Base-by-base conservation (phyloP, 306 rosid genomes). In the Abrus pulchellus region DNA sequence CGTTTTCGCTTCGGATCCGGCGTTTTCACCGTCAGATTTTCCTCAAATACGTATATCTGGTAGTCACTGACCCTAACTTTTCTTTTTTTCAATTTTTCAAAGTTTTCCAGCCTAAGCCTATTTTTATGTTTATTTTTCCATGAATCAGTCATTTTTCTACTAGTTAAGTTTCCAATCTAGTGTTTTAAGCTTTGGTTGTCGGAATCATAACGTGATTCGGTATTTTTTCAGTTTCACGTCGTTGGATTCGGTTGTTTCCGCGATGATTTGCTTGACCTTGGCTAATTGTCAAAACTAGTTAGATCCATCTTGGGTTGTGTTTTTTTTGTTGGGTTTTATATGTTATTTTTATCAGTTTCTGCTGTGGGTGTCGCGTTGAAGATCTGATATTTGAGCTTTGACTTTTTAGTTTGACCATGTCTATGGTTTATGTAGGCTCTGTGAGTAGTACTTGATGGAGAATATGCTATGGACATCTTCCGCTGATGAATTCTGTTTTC, bases 401-500 rank as follows among this genome's bases (percentile, higher is more conserved):
- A 78, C 68, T 76, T 80, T 87, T 86, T 81, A 75, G 75, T 70
- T 80, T 87, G 82, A 80, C 44, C 80, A 68, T 82, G 77, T 73
- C 44, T 65, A 68, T 29, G 84, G 83, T 67, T 65, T 88, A 9
- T 57, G 80, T 78, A 49, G 63, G 82, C 57, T 72, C 60, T 85
- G 57, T 69, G 48, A 57, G 56, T 70, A 68, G 20, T 80, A 65
- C 50, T 66, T 77, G 83, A 45, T 81, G 1, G 59, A 47, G 66
- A 65, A 48, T 77, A 59, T 74, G 36, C 67, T 71, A 3, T 74
- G 56, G 64, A 44, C 1, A 0, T 55, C 36, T 75, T 57, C 8
- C 45, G 11, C 10, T 6, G 32, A 54, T 41, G 82, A 68, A 7
- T 64, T 74, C 6, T 66, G 76, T 66, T 72, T 8, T 41, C n/a